Evolutionary conservation across 164 flowering plant species (phyloP).

Genomic region (Saururus chinensis): DNA sequence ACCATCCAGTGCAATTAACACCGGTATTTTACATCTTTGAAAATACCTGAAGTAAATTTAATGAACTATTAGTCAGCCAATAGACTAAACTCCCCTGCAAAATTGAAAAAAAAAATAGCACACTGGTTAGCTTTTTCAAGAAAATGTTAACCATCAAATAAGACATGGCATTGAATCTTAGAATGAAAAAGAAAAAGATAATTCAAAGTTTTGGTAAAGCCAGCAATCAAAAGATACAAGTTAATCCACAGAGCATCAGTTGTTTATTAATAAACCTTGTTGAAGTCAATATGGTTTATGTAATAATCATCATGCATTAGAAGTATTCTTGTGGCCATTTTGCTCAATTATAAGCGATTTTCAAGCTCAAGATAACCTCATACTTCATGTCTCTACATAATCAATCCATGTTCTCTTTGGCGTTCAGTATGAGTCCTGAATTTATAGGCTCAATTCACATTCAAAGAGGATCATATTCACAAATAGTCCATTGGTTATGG

Average conservation of each 20-base stretch:
- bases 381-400: too few species aligned
- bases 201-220: background rate
- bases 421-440: too few species aligned
- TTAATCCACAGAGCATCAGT: too few species aligned
- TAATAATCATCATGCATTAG: background rate
- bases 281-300: background rate
- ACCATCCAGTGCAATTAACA: background rate
- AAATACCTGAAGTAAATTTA: slow-evolving; percentile 54
- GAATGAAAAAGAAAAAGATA: too few species aligned
- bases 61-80: slow-evolving; percentile 76
- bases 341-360: too few species aligned
- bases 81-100: slow-evolving; percentile 76
- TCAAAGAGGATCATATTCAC: too few species aligned
- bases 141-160: background rate
- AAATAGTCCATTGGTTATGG: too few species aligned
- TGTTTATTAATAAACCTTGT: background rate
- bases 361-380: too few species aligned
- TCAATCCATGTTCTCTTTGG: too few species aligned
- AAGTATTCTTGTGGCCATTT: background rate
- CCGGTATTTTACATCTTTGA: background rate
- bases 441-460: too few species aligned
- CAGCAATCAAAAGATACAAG: background rate
- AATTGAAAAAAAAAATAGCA: slow-evolving; percentile 3
- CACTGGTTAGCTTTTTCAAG: background rate
- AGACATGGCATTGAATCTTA: background rate